Percentiles rank a stretch among this genome's conserved stretches.
Conservation (phyloP, 2,329 filamentous ascomycete species). For the Fusarium sp. region DNA sequence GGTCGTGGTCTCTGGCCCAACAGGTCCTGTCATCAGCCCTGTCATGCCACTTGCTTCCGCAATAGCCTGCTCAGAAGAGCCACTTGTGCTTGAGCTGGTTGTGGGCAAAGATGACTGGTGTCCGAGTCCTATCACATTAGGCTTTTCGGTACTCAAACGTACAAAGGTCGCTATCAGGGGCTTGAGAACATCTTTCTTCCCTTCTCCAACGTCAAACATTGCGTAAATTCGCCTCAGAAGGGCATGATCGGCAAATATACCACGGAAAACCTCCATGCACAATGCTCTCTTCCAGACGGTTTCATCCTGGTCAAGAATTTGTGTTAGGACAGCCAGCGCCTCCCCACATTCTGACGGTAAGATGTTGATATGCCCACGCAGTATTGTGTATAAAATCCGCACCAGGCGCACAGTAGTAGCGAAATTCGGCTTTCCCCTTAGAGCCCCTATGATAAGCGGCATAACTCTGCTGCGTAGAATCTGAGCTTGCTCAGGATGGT, state of each 20-base stretch:
- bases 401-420: conserved; percentile 84
- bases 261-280: conserved; percentile 91
- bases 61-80: conserved; percentile 82
- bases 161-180: conserved; percentile 90
- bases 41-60: conserved; percentile 89
- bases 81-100: conserved; percentile 66
- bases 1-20: conserved; percentile 74
- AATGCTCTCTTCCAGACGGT: conserved; percentile 87
- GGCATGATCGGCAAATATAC: conserved; percentile 84
- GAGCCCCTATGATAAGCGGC: conserved; percentile 82
- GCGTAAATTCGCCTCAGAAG: conserved; percentile 84
- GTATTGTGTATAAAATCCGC: conserved; percentile 83
- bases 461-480: conserved; percentile 83
- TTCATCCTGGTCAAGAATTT: conserved; percentile 89
- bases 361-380: conserved; percentile 81
- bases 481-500: conserved; percentile 83
- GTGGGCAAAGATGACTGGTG: conserved; percentile 88
- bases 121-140: conserved; percentile 86
- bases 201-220: conserved; percentile 80
- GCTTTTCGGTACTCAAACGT: conserved; percentile 92
- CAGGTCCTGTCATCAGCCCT: conserved; percentile 84
- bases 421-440: conserved; percentile 85
- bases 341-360: conserved; percentile 85
- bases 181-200: conserved; percentile 81
- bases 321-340: conserved; percentile 83